A percentile compares a stretch with the other conserved stretches of the same genome.
phyloP scores from a whole-genome alignment of 75 land plant species.

The Pinus albicaulis region DNA sequence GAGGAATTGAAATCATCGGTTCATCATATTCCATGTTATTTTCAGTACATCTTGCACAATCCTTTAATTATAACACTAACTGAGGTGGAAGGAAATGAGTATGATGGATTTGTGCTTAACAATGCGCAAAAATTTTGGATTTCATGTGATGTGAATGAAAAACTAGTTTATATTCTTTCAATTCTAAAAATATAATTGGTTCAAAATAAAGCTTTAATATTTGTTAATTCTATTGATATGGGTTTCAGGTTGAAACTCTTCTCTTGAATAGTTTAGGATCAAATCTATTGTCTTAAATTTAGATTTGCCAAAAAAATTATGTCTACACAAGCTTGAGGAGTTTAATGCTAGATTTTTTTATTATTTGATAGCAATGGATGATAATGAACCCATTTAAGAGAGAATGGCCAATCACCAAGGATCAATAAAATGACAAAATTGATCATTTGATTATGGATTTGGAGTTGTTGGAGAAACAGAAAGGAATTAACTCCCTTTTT shows the following conservation, averaged over 20 bases:
- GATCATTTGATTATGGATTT: too few relatives aligned
- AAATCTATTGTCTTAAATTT: conserved; percentile 88
- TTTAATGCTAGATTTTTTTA: too few relatives aligned
- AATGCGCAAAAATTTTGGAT: conserved; percentile 87
- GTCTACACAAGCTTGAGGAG: conserved; percentile 87
- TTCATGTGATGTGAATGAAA: conserved; percentile 66
- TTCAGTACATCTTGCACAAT: too few relatives aligned
- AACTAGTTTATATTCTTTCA: conserved; percentile 64
- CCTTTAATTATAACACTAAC: conserved; percentile 79
- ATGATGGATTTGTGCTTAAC: conserved; percentile 75
- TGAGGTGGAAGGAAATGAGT: conserved; percentile 54
- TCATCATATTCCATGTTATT: too few relatives aligned
- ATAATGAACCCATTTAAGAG: too few relatives aligned
- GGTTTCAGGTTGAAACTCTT: conserved; percentile 81
- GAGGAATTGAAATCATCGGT: too few relatives aligned
- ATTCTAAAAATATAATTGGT: conserved; percentile 74
- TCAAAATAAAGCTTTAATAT: conserved; percentile 87
- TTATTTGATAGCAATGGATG: too few relatives aligned
- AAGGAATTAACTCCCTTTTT: too few relatives aligned
- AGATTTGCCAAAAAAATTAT: conserved; percentile 93
- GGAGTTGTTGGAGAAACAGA: too few relatives aligned
- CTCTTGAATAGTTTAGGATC: conserved; percentile 92
- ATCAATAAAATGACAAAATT: too few relatives aligned
- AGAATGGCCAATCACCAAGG: too few relatives aligned
- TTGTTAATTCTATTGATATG: conserved; percentile 79